phyloP scores from a whole-genome alignment of 148 eudicot species.

The Dianthus caryophyllus region DNA sequence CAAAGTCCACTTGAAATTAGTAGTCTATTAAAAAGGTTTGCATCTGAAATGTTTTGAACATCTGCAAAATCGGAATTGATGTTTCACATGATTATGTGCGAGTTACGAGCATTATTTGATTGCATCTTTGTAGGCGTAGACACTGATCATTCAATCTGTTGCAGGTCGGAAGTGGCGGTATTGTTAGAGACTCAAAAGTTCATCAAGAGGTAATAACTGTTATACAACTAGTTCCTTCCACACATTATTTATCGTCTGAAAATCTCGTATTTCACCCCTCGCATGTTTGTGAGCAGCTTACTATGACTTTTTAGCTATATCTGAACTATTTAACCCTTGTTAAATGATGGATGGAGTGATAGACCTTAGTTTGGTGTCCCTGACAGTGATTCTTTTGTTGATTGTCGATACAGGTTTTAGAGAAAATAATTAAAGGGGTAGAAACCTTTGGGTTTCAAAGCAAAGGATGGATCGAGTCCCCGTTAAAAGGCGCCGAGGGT shows the following conservation, averaged over 20 bases:
- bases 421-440: constrained; percentile 69
- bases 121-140: background rate
- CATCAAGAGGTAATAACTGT: constrained; percentile 65
- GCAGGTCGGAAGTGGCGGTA: constrained; percentile 97
- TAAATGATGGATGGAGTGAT: no score
- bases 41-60: no score
- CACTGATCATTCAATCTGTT: constrained; percentile 7
- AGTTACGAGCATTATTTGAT: background rate
- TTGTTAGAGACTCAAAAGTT: constrained; percentile 84
- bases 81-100: background rate
- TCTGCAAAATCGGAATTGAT: no score
- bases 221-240: background rate
- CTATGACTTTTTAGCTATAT: background rate
- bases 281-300: background rate
- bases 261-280: background rate
- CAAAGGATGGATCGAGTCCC: constrained; percentile 90
- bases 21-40: no score
- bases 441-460: constrained; percentile 59
- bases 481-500: constrained; percentile 89
- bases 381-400: background rate
- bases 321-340: background rate
- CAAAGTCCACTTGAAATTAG: no score
- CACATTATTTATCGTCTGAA: background rate
- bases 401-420: constrained; percentile 53
- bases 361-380: no score